Evolutionary conservation across 805 yeast species (phyloP).

Genomic region (Teunomyces atbi): DNA sequence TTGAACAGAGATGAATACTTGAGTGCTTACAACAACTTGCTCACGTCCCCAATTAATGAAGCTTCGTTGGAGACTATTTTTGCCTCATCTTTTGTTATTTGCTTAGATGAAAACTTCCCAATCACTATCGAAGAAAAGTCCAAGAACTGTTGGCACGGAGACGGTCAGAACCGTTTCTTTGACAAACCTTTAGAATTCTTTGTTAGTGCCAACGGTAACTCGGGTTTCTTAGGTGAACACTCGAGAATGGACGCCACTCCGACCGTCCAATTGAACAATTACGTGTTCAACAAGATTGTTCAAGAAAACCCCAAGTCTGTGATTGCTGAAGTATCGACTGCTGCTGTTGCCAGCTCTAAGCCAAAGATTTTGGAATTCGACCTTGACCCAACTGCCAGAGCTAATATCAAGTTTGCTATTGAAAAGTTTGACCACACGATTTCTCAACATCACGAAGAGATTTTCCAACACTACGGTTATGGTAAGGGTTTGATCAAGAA

Average conservation of each 20-base stretch:
- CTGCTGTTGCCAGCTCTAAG: conserved; percentile 15
- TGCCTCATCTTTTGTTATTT: conserved; percentile 74
- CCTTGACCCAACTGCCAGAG: conserved; percentile 49
- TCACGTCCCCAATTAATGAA: conserved; percentile 58
- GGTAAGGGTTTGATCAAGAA: conserved; percentile 86
- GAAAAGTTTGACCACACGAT: conserved; percentile 56
- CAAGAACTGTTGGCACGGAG: conserved; percentile 90
- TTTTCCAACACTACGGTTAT: conserved; percentile 77
- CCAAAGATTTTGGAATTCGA: conserved; percentile 50
- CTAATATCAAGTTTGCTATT: conserved; percentile 56
- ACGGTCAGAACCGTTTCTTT: conserved; percentile 84
- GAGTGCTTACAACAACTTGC: conserved; percentile 54
- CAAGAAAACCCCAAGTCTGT: conserved; percentile 43
- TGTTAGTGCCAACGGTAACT: conserved; percentile 75
- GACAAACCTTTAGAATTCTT: conserved; percentile 90
- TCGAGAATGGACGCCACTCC: conserved; percentile 98
- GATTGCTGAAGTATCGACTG: conserved; percentile 23
- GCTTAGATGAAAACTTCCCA: conserved; percentile 74
- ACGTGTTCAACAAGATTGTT: conserved; percentile 55
- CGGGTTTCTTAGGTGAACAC: conserved; percentile 96
- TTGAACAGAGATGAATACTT: conserved; percentile 85
- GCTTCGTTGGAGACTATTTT: conserved; percentile 65
- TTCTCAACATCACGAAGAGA: conserved; percentile 67
- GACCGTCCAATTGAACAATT: conserved; percentile 82
- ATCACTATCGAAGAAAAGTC: conserved; percentile 80